A percentile compares a stretch with the other conserved stretches of the same genome.
These are phyloP conservation scores for Periconia macrospinosa DNA, from an alignment of 2,329 filamentous ascomycete species.

Conservation along the genomic window DNA sequence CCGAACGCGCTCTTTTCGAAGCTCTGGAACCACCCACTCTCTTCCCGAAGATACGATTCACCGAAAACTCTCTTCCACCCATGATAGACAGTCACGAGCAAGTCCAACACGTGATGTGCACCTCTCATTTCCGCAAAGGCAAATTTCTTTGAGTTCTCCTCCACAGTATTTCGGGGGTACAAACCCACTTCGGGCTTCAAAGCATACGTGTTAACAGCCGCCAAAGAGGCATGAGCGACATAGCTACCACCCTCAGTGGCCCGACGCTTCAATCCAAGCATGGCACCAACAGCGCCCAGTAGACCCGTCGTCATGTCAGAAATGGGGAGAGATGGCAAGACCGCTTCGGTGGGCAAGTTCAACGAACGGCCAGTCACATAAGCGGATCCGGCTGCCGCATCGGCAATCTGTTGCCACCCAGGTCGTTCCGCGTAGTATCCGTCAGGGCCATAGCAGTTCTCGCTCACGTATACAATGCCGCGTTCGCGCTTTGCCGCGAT, in stretches of 20 bases:
- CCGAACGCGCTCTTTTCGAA: conserved; percentile 23
- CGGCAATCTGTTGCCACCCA: conserved; percentile 57
- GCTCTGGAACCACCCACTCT: conserved; percentile 24
- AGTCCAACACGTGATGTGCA: conserved; percentile 31
- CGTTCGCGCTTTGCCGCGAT: conserved; percentile 45
- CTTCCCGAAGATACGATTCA: conserved; percentile 15
- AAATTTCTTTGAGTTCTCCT: conserved; percentile 27
- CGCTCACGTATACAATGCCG: conserved; percentile 53
- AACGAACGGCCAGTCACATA: conserved; percentile 42
- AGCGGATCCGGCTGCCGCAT: conserved; percentile 41
- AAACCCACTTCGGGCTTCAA: conserved; percentile 39
- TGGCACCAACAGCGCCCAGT: conserved; percentile 24
- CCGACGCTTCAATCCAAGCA: conserved; percentile 27
- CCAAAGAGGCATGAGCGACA: conserved; percentile 22
- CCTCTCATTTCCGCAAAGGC: conserved; percentile 28
- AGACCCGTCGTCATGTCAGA: conserved; percentile 33
- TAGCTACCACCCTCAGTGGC: conserved; percentile 22
- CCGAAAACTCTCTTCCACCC: conserved; percentile 28
- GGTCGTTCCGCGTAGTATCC: conserved; percentile 50
- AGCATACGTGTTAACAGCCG: conserved; percentile 34
- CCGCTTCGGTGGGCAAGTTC: conserved; percentile 25
- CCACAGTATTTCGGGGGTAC: conserved; percentile 28
- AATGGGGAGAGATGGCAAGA: conserved; percentile 31
- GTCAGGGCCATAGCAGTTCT: conserved; percentile 56
- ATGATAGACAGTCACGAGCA: conserved; percentile 27